phyloP scores from a whole-genome alignment of 805 yeast genomes.

The Saturnispora hagleri region DNA sequence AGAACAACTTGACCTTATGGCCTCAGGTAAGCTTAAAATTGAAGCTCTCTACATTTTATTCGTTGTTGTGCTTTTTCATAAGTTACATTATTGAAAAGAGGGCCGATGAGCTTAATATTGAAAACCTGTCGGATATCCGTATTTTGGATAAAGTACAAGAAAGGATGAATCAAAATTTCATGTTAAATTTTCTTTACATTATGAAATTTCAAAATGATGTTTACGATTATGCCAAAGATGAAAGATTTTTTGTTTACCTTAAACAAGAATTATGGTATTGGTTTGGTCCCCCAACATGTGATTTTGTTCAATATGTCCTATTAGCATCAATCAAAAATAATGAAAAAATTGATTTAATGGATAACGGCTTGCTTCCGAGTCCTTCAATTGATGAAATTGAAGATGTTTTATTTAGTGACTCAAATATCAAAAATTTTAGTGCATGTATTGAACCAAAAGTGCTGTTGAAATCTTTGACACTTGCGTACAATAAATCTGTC shows the following conservation, averaged over 20 bases:
- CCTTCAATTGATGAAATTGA: background rate
- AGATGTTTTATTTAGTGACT: background rate
- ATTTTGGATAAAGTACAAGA: background rate
- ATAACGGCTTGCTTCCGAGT: background rate
- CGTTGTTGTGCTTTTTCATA: background rate
- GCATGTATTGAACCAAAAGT: background rate
- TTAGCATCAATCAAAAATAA: background rate
- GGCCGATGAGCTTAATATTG: background rate
- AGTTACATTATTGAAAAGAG: background rate
- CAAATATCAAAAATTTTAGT: background rate
- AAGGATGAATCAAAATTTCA: background rate
- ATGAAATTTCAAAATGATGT: conserved; percentile 1
- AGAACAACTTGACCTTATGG: conserved; percentile 7
- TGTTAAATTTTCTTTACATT: background rate
- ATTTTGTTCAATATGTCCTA: conserved; percentile 1
- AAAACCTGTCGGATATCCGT: background rate
- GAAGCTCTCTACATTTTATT: conserved; percentile 1
- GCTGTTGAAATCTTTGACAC: background rate
- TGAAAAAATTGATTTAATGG: background rate
- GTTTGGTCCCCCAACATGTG: background rate
- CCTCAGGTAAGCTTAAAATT: background rate
- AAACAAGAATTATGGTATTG: conserved; percentile 3
- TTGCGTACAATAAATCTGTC: background rate
- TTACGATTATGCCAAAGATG: background rate
- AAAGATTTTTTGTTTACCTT: background rate